phyloP scores from a whole-genome alignment of 2,329 filamentous ascomycete species.

The Fusarium temperatum region DNA sequence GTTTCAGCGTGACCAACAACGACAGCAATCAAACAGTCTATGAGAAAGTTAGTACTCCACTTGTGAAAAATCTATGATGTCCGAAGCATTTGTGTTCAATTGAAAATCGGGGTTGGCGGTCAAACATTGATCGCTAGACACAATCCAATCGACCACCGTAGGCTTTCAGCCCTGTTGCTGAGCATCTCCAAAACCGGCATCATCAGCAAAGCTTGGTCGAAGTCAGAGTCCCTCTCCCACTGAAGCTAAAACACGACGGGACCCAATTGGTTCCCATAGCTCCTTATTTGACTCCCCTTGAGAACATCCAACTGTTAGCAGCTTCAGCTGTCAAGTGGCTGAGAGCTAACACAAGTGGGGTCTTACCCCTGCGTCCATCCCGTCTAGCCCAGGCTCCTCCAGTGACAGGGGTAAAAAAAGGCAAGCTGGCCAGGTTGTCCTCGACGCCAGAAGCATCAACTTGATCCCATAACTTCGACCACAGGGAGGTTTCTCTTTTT shows the following conservation, averaged over 20 bases:
- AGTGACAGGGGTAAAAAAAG: conserved; percentile 30
- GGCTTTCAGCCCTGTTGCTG: neutral
- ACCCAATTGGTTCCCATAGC: conserved; percentile 8
- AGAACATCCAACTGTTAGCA: conserved; percentile 26
- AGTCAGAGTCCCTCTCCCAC: neutral
- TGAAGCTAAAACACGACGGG: conserved; percentile 4
- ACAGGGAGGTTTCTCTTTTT: conserved; percentile 33
- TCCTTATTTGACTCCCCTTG: neutral
- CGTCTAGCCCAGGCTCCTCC: neutral
- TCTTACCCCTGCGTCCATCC: conserved; percentile 39
- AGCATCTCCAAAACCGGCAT: neutral
- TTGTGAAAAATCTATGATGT: neutral
- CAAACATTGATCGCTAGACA: neutral
- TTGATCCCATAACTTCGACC: conserved; percentile 33
- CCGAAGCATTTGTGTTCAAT: neutral
- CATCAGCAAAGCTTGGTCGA: neutral
- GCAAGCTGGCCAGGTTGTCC: conserved; percentile 42
- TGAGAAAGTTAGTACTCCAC: neutral
- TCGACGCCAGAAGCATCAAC: conserved; percentile 31
- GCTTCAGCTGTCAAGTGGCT: conserved; percentile 33
- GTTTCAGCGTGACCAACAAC: neutral
- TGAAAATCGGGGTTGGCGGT: neutral
- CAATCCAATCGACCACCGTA: neutral
- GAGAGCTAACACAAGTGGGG: conserved; percentile 31
- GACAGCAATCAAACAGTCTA: neutral